A percentile compares a stretch with the other conserved stretches of the same genome.
Evolutionary conservation across 1,284 basidiomycete genomes (phyloP).

Genomic region (Apiotrichum montevideense): DNA sequence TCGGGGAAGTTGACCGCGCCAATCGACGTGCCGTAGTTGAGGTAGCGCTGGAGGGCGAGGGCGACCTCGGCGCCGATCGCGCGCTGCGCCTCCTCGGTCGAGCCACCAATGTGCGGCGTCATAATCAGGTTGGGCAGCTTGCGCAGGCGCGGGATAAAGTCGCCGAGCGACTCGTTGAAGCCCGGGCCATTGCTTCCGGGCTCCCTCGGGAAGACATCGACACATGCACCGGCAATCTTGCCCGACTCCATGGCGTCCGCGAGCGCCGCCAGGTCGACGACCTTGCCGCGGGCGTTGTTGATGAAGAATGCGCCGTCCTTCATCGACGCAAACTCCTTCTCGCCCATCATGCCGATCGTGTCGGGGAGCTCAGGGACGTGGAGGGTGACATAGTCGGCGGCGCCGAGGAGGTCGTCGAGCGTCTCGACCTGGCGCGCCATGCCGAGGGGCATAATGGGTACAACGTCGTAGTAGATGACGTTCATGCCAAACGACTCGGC

Average conservation of each 20-base stretch:
- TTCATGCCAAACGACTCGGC: constrained; percentile 95
- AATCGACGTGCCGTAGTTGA: constrained; percentile 83
- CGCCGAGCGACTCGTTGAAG: constrained; percentile 78
- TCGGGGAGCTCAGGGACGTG: constrained; percentile 96
- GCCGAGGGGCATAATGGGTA: constrained; percentile 97
- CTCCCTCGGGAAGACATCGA: constrained; percentile 93
- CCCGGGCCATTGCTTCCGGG: constrained; percentile 79
- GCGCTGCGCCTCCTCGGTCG: constrained; percentile 95
- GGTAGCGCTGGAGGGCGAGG: constrained; percentile 75
- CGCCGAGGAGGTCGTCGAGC: constrained; percentile 67
- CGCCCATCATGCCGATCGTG: constrained; percentile 89
- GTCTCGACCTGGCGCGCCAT: constrained; percentile 82
- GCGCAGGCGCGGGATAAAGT: constrained; percentile 70
- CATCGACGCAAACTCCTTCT: constrained; percentile 75
- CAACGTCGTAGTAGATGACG: constrained; percentile 91
- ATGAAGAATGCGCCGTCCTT: constrained; percentile 92
- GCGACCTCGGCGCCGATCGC: constrained; percentile 97
- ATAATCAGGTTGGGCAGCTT: constrained; percentile 81
- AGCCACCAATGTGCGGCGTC: constrained; percentile 97
- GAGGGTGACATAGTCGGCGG: constrained; percentile 89
- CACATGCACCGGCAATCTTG: constrained; percentile 85
- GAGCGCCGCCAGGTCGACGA: constrained; percentile 90
- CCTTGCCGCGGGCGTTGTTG: constrained; percentile 94
- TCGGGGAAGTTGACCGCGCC: constrained; percentile 99
- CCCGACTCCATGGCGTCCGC: constrained; percentile 72